Conservation (phyloP, 1,139 yeast species). For the Magnusiomyces paraingens region DNA sequence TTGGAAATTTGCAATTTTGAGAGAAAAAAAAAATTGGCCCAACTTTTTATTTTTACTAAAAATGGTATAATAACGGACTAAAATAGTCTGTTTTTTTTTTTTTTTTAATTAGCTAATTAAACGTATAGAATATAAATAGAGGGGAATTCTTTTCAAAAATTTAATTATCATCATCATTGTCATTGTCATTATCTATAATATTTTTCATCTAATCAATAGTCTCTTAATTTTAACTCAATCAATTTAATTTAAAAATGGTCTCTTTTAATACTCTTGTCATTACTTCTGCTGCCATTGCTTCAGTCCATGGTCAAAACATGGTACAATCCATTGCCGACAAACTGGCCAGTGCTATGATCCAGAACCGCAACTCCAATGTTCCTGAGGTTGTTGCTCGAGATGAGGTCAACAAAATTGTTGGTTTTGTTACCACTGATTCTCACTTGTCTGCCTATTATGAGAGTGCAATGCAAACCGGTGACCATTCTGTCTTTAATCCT, state of each 20-base stretch:
- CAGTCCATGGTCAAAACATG: slow-evolving; percentile 3
- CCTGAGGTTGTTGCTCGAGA: slow-evolving; percentile 2
- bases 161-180: too few species aligned
- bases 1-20: too few species aligned
- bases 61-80: too few species aligned
- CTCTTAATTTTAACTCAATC: too few species aligned
- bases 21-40: too few species aligned
- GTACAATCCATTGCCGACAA: slow-evolving; percentile 1
- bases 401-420: slow-evolving; percentile 3
- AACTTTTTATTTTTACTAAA: too few species aligned
- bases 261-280: not conserved
- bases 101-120: too few species aligned
- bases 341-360: not conserved
- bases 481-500: not conserved
- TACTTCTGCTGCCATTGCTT: not conserved
- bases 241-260: not conserved
- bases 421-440: slow-evolving; percentile 3
- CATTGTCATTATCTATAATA: too few species aligned
- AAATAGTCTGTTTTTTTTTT: too few species aligned
- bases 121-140: too few species aligned
- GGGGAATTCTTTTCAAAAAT: too few species aligned
- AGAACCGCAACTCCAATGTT: slow-evolving; percentile 3
- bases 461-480: slow-evolving; percentile 2
- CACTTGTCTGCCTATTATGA: not conserved
- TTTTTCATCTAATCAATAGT: too few species aligned